These are phyloP conservation scores for Helichrysum umbraculigerum DNA, from an alignment of 129 eudicot genomes.

Conservation along the genomic window DNA sequence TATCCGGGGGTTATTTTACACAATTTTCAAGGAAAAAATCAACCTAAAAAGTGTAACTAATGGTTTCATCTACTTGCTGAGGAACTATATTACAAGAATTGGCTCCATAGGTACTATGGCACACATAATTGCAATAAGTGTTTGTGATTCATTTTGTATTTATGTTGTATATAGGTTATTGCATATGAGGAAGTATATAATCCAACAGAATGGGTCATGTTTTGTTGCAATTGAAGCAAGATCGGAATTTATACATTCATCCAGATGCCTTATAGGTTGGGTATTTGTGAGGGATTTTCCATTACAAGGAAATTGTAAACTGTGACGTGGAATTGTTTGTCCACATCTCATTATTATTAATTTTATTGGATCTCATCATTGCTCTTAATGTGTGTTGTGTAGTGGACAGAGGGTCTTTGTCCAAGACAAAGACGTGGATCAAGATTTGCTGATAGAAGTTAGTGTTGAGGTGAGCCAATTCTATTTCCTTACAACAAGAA, in stretches of 20 bases:
- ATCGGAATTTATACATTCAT: neutral
- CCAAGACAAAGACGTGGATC: slow-evolving; percentile 57
- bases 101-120: slow-evolving; percentile 79
- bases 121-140: neutral
- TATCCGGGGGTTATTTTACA: slow-evolving; percentile 3
- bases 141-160: slow-evolving; percentile 8
- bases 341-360: neutral
- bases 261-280: neutral
- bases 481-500: slow-evolving; percentile 21
- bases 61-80: slow-evolving; percentile 39
- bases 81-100: slow-evolving; percentile 72
- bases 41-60: neutral
- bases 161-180: neutral
- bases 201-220: neutral
- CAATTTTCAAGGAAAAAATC: neutral
- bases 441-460: slow-evolving; percentile 54
- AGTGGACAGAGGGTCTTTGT: slow-evolving; percentile 86
- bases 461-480: slow-evolving; percentile 67
- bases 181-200: neutral
- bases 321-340: neutral
- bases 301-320: neutral
- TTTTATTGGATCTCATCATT: slow-evolving; percentile 12
- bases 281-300: neutral
- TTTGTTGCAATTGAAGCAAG: neutral
- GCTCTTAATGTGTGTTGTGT: slow-evolving; percentile 29